Percentiles rank a stretch among this genome's conserved stretches.
Evolutionary conservation across 1,284 basidiomycete species (phyloP).

Genomic region (Rhizoctonia solani): DNA sequence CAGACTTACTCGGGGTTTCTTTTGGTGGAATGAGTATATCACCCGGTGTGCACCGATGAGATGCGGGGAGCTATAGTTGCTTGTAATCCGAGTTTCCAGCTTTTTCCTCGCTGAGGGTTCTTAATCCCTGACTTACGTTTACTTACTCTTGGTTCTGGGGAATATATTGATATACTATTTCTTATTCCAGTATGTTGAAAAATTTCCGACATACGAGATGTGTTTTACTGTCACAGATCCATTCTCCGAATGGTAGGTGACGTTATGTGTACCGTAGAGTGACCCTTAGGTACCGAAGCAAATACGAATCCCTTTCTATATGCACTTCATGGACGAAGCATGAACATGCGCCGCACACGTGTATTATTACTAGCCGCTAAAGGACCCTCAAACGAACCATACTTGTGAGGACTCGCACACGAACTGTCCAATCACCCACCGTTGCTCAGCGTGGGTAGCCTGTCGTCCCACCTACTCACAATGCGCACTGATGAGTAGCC

Average conservation of each 20-base stretch:
- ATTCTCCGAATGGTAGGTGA: neutral
- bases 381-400: neutral
- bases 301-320: neutral
- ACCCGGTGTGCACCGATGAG: slow-evolving; percentile 42
- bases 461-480: neutral
- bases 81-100: neutral
- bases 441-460: slow-evolving; percentile 1
- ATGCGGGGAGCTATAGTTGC: neutral
- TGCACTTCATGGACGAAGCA: neutral
- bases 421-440: neutral
- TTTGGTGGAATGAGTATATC: slow-evolving; percentile 77
- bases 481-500: too few species aligned
- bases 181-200: too few species aligned
- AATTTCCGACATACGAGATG: too few species aligned
- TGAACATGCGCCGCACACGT: slow-evolving; percentile 13
- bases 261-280: neutral
- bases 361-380: slow-evolving; percentile 7
- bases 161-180: too few species aligned
- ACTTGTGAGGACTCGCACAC: neutral
- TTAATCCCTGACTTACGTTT: too few species aligned
- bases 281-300: neutral
- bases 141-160: too few species aligned
- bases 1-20: slow-evolving; percentile 46
- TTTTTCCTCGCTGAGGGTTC: neutral
- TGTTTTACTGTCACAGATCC: too few species aligned